Conservation (phyloP, 2,329 filamentous ascomycete genomes). For the Metarhizium guizhouense region DNA sequence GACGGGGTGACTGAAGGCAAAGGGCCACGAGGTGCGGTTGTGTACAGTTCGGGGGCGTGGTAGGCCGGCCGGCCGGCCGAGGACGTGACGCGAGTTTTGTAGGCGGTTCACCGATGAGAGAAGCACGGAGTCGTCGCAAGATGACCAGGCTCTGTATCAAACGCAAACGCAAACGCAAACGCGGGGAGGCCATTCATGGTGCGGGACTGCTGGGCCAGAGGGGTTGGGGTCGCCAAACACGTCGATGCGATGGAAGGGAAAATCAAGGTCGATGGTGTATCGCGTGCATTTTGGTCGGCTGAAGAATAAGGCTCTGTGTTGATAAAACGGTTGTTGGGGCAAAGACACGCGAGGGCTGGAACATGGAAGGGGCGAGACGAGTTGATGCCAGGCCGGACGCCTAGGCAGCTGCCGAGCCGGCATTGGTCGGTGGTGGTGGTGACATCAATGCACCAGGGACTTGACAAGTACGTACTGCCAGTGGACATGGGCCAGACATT, state of each 20-base stretch:
- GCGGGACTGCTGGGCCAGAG: conserved; percentile 10
- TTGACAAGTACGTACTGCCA: too few relatives aligned
- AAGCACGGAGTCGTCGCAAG: conserved; percentile 15
- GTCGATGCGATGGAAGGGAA: background rate
- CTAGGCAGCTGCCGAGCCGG: too few relatives aligned
- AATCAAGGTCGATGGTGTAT: background rate
- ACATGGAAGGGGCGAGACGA: too few relatives aligned
- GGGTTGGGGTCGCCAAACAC: background rate
- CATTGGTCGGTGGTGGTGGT: background rate
- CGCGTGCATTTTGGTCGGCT: background rate
- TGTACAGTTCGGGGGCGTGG: background rate
- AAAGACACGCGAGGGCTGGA: background rate
- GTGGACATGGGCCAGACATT: too few relatives aligned
- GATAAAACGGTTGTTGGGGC: conserved; percentile 1
- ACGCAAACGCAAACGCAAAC: conserved; percentile 10
- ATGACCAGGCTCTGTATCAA: conserved; percentile 26
- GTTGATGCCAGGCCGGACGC: too few relatives aligned
- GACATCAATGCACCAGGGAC: background rate
- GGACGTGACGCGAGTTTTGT: background rate
- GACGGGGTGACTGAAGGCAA: conserved; percentile 6
- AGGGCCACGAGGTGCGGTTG: background rate
- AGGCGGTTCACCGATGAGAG: conserved; percentile 5
- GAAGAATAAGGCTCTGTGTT: background rate
- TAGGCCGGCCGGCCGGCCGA: background rate
- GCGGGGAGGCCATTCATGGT: conserved; percentile 20